Evolutionary conservation across 108 stramenopile species (phyloP).

Genomic region (Cyclotella atomus): DNA sequence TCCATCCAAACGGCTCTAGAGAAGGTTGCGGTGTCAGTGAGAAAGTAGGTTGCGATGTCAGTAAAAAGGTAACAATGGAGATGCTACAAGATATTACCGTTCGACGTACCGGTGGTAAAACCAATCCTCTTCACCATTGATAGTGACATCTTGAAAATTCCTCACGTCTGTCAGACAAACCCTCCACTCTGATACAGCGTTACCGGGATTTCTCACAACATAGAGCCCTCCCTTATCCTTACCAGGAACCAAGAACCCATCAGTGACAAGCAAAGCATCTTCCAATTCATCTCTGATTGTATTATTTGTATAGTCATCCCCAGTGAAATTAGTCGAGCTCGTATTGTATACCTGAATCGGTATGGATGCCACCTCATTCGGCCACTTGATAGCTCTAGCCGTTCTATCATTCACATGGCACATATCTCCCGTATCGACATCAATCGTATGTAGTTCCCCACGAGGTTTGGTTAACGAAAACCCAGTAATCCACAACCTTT

Average conservation of each 20-base stretch:
- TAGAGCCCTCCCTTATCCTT: constrained; percentile 93
- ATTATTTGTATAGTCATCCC: not conserved
- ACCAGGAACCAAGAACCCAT: constrained; percentile 96
- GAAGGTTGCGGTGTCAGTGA: too few relatives aligned
- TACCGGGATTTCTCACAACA: constrained; percentile 75
- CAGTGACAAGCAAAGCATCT: constrained; percentile 86
- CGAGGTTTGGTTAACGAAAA: constrained; percentile 77
- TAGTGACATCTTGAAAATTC: constrained; percentile 28
- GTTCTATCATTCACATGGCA: constrained; percentile 62
- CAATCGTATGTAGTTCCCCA: constrained; percentile 68
- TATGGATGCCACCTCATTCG: constrained; percentile 87
- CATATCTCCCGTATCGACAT: constrained; percentile 61
- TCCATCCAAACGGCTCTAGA: constrained; percentile 86
- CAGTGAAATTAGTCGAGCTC: not conserved
- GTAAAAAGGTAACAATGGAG: not conserved
- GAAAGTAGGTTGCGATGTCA: not conserved
- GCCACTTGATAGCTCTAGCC: constrained; percentile 79
- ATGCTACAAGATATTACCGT: not conserved
- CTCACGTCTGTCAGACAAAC: constrained; percentile 62
- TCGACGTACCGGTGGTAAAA: constrained; percentile 84
- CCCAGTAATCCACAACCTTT: constrained; percentile 84
- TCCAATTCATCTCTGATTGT: constrained; percentile 26
- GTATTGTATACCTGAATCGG: constrained; percentile 42
- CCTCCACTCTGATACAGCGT: constrained; percentile 62
- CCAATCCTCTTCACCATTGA: constrained; percentile 75